A percentile compares a stretch with the other conserved stretches of the same genome.
Conservation (phyloP, 2,329 filamentous ascomycete genomes). For the Venturia asperata region DNA sequence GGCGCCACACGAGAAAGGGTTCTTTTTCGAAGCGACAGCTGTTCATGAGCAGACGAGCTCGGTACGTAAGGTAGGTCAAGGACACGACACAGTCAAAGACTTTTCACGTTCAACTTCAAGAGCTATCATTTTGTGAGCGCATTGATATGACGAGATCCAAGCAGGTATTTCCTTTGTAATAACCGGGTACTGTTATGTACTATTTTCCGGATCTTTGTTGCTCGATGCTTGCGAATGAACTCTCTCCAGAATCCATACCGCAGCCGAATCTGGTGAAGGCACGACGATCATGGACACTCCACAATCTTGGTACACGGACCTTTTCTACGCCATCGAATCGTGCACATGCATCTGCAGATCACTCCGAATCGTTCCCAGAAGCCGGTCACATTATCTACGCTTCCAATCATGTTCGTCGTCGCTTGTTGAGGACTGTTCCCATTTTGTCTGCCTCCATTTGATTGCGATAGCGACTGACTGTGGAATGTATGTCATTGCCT, state of each 20-base stretch:
- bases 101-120: neutral
- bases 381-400: neutral
- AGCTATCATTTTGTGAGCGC: neutral
- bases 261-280: neutral
- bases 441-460: neutral
- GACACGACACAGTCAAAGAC: neutral
- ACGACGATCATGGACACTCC: neutral
- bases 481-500: constrained; percentile 18
- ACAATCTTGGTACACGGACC: neutral
- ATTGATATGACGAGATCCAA: neutral
- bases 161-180: neutral
- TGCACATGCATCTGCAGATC: neutral
- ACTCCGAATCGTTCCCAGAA: no score
- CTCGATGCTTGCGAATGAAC: neutral
- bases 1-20: constrained; percentile 22
- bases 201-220: neutral
- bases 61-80: neutral
- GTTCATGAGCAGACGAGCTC: constrained; percentile 16
- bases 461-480: neutral
- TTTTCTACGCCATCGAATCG: neutral
- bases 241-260: neutral
- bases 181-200: neutral
- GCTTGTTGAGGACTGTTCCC: neutral
- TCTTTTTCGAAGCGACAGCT: constrained; percentile 22
- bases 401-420: neutral